phyloP scores from a whole-genome alignment of 352 stramenopile species.

The Globisporangium solare region DNA sequence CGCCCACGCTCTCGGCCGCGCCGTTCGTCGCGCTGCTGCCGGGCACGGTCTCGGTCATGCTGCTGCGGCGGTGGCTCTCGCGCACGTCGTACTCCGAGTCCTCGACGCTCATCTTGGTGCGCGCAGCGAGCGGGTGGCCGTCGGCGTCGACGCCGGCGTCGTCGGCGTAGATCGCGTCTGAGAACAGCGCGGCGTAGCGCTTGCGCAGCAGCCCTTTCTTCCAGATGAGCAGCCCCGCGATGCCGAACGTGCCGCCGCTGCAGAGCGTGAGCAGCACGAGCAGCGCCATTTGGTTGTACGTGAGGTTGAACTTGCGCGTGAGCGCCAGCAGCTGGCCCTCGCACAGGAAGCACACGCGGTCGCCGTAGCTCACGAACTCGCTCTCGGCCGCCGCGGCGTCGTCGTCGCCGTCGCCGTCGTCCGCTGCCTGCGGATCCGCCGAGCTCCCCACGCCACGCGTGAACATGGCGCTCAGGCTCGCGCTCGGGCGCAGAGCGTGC shows the following conservation, averaged over 20 bases:
- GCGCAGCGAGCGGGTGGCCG: conserved; percentile 1
- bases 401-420: too few relatives aligned
- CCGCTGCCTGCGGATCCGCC: too few relatives aligned
- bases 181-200: conserved; percentile 65
- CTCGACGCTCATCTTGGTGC: conserved; percentile 12
- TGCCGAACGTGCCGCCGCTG: conserved; percentile 52
- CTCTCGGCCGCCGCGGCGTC: too few relatives aligned
- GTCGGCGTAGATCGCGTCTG: conserved; percentile 49
- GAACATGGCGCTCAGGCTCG: too few relatives aligned
- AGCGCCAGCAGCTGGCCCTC: conserved; percentile 68
- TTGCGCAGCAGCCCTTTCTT: conserved; percentile 66
- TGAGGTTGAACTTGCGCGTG: conserved; percentile 72
- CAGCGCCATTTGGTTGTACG: conserved; percentile 67
- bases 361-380: conserved; percentile 74
- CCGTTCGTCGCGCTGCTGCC: conserved; percentile 3
- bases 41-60: not conserved
- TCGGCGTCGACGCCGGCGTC: conserved; percentile 22
- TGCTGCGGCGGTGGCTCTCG: conserved; percentile 1
- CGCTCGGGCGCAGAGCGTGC: too few relatives aligned
- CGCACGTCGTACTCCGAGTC: conserved; percentile 7
- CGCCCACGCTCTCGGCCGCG: not conserved
- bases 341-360: conserved; percentile 66
- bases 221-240: conserved; percentile 70
- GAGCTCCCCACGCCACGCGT: too few relatives aligned
- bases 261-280: conserved; percentile 44